Conservation (phyloP, 2,329 filamentous ascomycete genomes). For the Pyrenophora graminea region DNA sequence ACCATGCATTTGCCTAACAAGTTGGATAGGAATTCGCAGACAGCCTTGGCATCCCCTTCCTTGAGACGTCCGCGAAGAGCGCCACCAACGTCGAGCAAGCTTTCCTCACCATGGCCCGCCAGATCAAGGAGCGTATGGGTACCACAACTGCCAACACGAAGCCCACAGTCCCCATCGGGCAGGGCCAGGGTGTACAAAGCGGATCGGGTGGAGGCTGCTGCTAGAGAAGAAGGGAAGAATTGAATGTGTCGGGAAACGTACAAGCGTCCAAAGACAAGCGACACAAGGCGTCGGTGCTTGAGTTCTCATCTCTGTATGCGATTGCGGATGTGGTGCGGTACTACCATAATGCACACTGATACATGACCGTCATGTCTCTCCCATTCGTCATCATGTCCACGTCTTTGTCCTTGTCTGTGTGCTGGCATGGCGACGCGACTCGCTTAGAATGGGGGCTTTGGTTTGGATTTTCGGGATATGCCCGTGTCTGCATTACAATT, state of each 20-base stretch:
- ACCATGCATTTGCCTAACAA: slow-evolving; percentile 19
- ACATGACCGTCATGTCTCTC: slow-evolving; percentile 23
- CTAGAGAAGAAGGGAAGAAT: slow-evolving; percentile 57
- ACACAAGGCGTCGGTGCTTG: slow-evolving; percentile 36
- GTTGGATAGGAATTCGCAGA: slow-evolving; percentile 87
- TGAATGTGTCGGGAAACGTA: slow-evolving; percentile 16
- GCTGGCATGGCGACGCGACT: slow-evolving; percentile 33
- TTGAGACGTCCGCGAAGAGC: slow-evolving; percentile 99
- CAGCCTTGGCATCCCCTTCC: slow-evolving; percentile 97
- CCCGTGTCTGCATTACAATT: slow-evolving; percentile 31
- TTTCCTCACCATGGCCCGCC: slow-evolving; percentile 99
- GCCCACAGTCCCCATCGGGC: slow-evolving; percentile 93
- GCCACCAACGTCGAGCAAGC: slow-evolving; percentile 99
- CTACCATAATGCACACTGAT: slow-evolving; percentile 37
- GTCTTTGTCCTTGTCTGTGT: slow-evolving; percentile 21
- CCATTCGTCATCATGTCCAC: slow-evolving; percentile 24
- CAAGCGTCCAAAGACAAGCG: slow-evolving; percentile 21
- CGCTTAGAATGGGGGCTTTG: slow-evolving; percentile 33
- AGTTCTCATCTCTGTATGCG: slow-evolving; percentile 30
- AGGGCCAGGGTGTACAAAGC: slow-evolving; percentile 90
- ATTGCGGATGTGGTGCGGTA: slow-evolving; percentile 24
- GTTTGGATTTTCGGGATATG: slow-evolving; percentile 38
- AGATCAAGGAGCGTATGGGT: slow-evolving; percentile 99
- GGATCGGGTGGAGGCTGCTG: slow-evolving; percentile 87
- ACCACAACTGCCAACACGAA: slow-evolving; percentile 98